Evolutionary conservation across 306 rosid genomes (phyloP).

Genomic region (Pterocarpus macrocarpus): DNA sequence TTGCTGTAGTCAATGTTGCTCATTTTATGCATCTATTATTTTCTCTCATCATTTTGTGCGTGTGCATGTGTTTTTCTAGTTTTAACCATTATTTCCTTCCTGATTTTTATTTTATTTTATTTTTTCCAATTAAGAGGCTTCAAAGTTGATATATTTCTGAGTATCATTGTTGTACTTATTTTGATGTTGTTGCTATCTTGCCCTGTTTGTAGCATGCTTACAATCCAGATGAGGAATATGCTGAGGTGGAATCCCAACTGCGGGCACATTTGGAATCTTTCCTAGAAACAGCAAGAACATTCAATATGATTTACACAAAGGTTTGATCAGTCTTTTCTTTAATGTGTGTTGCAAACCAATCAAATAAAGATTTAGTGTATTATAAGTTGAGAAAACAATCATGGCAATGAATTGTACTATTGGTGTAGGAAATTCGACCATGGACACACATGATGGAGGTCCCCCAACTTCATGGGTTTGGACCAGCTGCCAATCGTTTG

Average conservation of each 20-base stretch:
- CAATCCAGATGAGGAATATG: constrained; percentile 93
- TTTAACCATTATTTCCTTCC: constrained; percentile 12
- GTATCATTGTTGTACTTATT: constrained; percentile 30
- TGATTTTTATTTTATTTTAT: not conserved
- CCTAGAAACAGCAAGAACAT: constrained; percentile 93
- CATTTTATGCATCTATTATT: not conserved
- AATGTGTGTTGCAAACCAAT: constrained; percentile 13
- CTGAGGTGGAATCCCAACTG: constrained; percentile 85
- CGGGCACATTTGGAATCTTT: constrained; percentile 88
- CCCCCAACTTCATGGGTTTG: constrained; percentile 98
- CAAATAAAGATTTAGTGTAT: constrained; percentile 13
- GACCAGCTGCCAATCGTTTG: constrained; percentile 96
- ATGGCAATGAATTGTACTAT: constrained; percentile 16
- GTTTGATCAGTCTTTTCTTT: constrained; percentile 49
- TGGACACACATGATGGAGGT: constrained; percentile 99
- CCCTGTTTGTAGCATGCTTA: constrained; percentile 75
- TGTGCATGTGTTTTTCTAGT: not conserved
- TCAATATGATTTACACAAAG: constrained; percentile 91
- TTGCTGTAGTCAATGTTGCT: not conserved
- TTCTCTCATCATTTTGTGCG: not conserved
- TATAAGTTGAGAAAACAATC: constrained; percentile 18
- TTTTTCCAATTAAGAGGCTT: not conserved
- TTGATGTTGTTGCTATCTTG: constrained; percentile 32
- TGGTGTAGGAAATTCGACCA: constrained; percentile 91
- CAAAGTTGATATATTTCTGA: not conserved